Conservation (phyloP, 352 stramenopile species). For the Phytophthora hibernalis region DNA sequence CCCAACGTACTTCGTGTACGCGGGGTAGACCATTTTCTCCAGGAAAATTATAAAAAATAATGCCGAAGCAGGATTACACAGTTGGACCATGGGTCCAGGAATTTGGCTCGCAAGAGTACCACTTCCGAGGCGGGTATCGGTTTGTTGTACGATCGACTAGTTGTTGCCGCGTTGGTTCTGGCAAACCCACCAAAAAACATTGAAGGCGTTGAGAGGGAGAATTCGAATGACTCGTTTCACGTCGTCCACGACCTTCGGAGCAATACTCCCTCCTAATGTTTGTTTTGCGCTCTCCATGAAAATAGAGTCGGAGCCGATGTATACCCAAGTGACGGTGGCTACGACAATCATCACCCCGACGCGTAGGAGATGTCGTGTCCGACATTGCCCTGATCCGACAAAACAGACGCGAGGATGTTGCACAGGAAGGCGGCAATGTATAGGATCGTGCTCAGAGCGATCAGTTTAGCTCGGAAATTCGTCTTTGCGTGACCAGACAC, state of each 20-base stretch:
- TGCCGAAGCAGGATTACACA: slow-evolving; percentile 46
- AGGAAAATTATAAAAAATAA: slow-evolving; percentile 38
- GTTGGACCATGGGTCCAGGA: slow-evolving; percentile 48
- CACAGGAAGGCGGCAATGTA: slow-evolving; percentile 46
- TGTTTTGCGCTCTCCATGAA: slow-evolving; percentile 52
- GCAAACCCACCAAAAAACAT: slow-evolving; percentile 40
- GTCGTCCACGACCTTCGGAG: slow-evolving; percentile 20
- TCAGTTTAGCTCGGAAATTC: slow-evolving; percentile 24
- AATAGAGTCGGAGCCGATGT: slow-evolving; percentile 39
- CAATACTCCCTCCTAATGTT: slow-evolving; percentile 32
- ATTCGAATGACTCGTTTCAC: slow-evolving; percentile 14
- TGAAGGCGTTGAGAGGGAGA: slow-evolving; percentile 48
- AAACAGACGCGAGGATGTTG: slow-evolving; percentile 61
- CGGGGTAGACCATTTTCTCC: slow-evolving; percentile 37
- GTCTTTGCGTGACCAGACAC: slow-evolving; percentile 27
- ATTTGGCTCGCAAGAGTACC: slow-evolving; percentile 42
- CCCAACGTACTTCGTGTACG: slow-evolving; percentile 41
- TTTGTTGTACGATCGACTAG: slow-evolving; percentile 67
- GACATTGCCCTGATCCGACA: slow-evolving; percentile 36
- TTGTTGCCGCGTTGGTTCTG: slow-evolving; percentile 72
- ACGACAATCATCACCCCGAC: slow-evolving; percentile 34
- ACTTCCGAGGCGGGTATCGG: slow-evolving; percentile 46
- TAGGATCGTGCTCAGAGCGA: slow-evolving; percentile 34
- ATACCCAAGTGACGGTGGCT: slow-evolving; percentile 27
- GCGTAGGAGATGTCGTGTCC: slow-evolving; percentile 52